A percentile compares a stretch with the other conserved stretches of the same genome.
These are phyloP conservation scores for Cyphellophora europaea DNA, from an alignment of 2,329 filamentous ascomycete genomes.

Conservation along the genomic window DNA sequence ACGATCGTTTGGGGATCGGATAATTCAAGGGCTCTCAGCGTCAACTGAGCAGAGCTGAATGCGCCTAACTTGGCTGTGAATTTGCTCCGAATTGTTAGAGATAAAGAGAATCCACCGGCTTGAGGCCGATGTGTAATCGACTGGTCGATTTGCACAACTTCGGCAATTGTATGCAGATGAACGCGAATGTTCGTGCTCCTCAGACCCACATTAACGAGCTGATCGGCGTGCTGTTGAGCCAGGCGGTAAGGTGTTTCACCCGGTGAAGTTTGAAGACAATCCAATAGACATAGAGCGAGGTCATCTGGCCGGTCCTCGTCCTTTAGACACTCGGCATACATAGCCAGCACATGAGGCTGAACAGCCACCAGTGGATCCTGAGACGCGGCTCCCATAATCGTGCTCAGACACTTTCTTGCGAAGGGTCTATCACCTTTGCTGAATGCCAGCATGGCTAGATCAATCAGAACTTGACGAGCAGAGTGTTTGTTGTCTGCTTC, in stretches of 20 bases:
- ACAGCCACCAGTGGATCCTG: constrained; percentile 68
- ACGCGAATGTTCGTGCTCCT: constrained; percentile 55
- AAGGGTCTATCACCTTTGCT: constrained; percentile 62
- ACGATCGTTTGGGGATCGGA: constrained; percentile 45
- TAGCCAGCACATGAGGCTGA: constrained; percentile 73
- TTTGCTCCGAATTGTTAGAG: constrained; percentile 37
- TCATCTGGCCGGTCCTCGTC: constrained; percentile 68
- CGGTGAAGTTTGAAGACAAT: constrained; percentile 32
- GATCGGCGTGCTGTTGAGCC: constrained; percentile 27
- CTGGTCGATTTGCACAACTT: constrained; percentile 56
- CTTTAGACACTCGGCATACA: constrained; percentile 76
- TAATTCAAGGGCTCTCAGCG: constrained; percentile 9
- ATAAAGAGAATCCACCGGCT: constrained; percentile 65
- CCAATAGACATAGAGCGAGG: constrained; percentile 63
- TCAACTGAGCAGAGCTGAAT: constrained; percentile 7
- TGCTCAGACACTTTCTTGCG: constrained; percentile 69
- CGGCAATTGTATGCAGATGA: constrained; percentile 65
- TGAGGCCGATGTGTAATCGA: constrained; percentile 60
- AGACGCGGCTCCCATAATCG: constrained; percentile 69
- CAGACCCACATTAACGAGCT: constrained; percentile 39
- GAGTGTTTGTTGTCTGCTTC: constrained; percentile 71
- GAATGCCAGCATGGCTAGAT: constrained; percentile 78
- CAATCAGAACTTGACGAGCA: constrained; percentile 67
- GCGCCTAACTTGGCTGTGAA: background rate
- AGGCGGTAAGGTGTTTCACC: constrained; percentile 19